Conservation (phyloP, 371 early-diverging fungal species). For the Furculomyces boomerangus region DNA sequence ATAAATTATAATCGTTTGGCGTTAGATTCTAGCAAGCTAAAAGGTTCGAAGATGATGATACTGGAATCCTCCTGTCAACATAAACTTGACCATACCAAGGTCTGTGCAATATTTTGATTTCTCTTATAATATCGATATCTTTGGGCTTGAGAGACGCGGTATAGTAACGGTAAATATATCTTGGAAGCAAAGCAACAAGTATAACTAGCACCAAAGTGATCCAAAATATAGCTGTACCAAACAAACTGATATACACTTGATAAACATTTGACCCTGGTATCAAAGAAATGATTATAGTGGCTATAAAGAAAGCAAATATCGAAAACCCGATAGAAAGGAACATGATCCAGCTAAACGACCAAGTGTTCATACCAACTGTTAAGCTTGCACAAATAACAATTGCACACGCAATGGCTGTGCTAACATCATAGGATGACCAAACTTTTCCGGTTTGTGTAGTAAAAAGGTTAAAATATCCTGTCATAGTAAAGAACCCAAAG, state of each 20-base stretch:
- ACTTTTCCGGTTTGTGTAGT: conserved; percentile 27
- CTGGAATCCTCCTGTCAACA: no score
- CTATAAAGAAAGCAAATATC: conserved; percentile 32
- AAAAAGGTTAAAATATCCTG: conserved; percentile 32
- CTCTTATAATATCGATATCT: conserved; percentile 49
- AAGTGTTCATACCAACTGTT: conserved; percentile 50
- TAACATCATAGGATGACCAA: conserved; percentile 36
- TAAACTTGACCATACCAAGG: conserved; percentile 26
- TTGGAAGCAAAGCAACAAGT: conserved; percentile 39
- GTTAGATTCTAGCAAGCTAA: no score
- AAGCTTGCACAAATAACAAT: conserved; percentile 64
- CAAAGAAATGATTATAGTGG: conserved; percentile 20
- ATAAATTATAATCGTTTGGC: no score
- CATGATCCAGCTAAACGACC: conserved; percentile 52
- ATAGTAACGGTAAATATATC: conserved; percentile 36
- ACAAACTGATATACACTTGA: conserved; percentile 37
- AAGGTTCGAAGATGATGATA: no score
- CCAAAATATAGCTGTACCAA: conserved; percentile 50
- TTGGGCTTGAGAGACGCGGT: conserved; percentile 46
- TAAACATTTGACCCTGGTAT: conserved; percentile 26
- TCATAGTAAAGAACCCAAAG: conserved; percentile 37
- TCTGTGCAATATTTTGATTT: conserved; percentile 26
- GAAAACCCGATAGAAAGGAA: conserved; percentile 25
- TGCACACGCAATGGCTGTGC: conserved; percentile 52
- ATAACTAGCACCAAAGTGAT: conserved; percentile 34